Evolutionary conservation across 805 yeast species (phyloP), one percentile per base, ranked within the genome.

Genomic region (Ogataea methylovora): DNA sequence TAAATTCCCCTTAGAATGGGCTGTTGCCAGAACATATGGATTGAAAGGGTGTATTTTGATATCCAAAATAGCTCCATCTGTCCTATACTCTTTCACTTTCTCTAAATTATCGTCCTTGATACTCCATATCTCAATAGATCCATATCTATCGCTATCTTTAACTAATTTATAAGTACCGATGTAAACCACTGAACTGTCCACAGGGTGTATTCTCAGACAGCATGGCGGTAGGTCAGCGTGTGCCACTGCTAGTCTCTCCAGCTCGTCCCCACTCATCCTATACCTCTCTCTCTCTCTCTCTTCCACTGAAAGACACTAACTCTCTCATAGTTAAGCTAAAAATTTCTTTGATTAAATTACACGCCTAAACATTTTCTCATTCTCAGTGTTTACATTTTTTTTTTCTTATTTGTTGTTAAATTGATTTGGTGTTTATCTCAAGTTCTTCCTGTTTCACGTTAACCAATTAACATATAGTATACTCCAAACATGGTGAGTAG

Each of bases 111-210:
- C 33, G 6, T 46, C 54, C 5, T 36, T 41, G 27, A 49, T 46
- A n/a, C 48, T 43, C 56, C 64, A 67, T 1, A 67, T 45, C 39
- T 69, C 77, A 26, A 72, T 50, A 2, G 73, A 60, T 1, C 98
- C 98, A 30, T 73, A 68, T 37, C 96, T 64, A 1, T 50, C 44
- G 1, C 81, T 79, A 12, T 68, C 61, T 8, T 67, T 63, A 44
- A 84, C 77, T 24, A 90, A 63, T 36, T 80, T 73, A 52, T 92
- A 90, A 0, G 96, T 87, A 0, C 97, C 97, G 1, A 85, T 54
- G 9, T 85, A 51, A 2, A 85, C 42, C 8, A 71, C 49, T 0
- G 67, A 46, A 4, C 56, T 46, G 28, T 76, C 73, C 0, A 48
- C 38, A 0, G 83, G 82, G 33, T 71, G 73, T 8, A 79, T 67